These are phyloP conservation scores for Apiospora koreana DNA, from an alignment of 2,329 filamentous ascomycete species.

Conservation along the genomic window DNA sequence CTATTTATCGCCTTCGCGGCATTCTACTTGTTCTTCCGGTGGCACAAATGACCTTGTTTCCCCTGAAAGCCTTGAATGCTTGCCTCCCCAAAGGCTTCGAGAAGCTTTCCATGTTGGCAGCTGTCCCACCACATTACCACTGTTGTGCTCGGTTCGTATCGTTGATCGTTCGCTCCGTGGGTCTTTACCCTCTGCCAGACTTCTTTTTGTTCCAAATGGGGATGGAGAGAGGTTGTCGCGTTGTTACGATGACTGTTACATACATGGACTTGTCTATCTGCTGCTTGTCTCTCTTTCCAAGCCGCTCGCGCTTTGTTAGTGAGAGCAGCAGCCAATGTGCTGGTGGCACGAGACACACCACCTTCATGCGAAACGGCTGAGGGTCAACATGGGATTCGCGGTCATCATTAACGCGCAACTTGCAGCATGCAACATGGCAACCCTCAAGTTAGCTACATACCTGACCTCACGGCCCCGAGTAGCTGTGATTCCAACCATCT, in stretches of 20 bases:
- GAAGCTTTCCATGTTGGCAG: background rate
- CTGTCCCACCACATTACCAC: background rate
- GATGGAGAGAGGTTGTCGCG: background rate
- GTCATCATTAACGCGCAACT: background rate
- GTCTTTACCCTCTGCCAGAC: background rate
- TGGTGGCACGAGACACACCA: background rate
- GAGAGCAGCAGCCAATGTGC: constrained; percentile 1
- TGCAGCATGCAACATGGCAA: background rate
- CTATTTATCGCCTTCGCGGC: background rate
- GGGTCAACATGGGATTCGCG: background rate
- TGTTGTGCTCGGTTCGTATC: background rate
- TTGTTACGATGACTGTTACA: background rate
- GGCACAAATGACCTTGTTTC: background rate
- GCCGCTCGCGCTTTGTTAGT: background rate
- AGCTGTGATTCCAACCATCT: background rate
- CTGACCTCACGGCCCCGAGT: background rate
- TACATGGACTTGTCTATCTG: background rate
- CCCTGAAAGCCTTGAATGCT: background rate
- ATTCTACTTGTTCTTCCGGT: background rate
- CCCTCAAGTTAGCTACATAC: background rate
- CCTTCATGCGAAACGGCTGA: constrained; percentile 1
- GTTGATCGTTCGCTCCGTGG: background rate
- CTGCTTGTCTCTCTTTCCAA: background rate
- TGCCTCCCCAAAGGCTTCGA: background rate
- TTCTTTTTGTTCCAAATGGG: background rate